Conservation (phyloP, 176 grass and related monocot genomes). For the Olyra latifolia region DNA sequence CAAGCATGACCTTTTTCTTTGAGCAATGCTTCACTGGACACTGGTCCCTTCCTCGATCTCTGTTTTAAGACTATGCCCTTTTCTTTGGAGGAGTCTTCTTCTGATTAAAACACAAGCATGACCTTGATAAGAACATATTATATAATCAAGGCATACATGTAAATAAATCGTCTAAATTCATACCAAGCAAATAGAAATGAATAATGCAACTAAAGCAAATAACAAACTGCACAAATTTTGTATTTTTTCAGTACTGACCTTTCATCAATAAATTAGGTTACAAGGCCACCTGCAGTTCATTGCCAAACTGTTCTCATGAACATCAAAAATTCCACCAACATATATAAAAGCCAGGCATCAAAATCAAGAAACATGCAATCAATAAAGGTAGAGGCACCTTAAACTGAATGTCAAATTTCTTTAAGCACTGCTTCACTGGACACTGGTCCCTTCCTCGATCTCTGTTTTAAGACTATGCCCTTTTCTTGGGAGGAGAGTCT, state of each 20-base stretch:
- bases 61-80: conserved; percentile 40
- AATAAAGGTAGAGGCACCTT: too few relatives aligned
- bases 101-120: conserved; percentile 10
- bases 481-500: conserved; percentile 32
- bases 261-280: background rate
- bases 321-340: too few relatives aligned
- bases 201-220: background rate
- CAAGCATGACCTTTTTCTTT: conserved; percentile 32
- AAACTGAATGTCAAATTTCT: too few relatives aligned
- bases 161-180: background rate
- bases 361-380: too few relatives aligned
- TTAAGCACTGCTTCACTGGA: background rate
- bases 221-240: background rate
- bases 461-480: conserved; percentile 39
- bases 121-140: background rate
- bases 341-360: too few relatives aligned
- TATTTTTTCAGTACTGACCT: background rate
- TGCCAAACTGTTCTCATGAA: too few relatives aligned
- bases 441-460: conserved; percentile 25
- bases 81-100: conserved; percentile 34
- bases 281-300: background rate
- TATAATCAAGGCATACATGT: too few relatives aligned
- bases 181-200: background rate
- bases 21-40: background rate
- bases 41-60: conserved; percentile 27